A percentile compares a stretch with the other conserved stretches of the same genome.
Conservation (phyloP, 2,329 filamentous ascomycete species). For the Mycosphaerella arachidis region DNA sequence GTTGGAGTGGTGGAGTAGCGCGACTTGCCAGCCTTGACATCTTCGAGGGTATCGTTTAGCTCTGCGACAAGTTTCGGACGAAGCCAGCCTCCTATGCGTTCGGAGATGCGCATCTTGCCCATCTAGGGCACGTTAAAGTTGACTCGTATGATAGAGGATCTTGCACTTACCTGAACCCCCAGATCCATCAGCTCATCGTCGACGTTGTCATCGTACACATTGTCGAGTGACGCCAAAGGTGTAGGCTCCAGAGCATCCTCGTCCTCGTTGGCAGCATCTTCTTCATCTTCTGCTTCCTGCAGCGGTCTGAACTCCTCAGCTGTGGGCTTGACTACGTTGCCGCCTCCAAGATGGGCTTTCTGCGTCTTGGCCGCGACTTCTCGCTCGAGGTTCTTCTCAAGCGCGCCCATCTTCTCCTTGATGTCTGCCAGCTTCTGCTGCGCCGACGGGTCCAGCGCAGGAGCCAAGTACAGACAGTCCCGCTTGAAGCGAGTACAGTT, state of each 20-base stretch:
- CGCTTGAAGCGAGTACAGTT: slow-evolving; percentile 57
- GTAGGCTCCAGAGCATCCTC: slow-evolving; percentile 58
- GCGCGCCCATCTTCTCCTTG: slow-evolving; percentile 70
- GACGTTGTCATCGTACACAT: slow-evolving; percentile 61
- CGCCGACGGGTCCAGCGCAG: slow-evolving; percentile 63
- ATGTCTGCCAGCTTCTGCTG: slow-evolving; percentile 69
- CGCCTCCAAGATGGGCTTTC: slow-evolving; percentile 24
- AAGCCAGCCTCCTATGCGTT: slow-evolving; percentile 68
- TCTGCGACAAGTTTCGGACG: slow-evolving; percentile 67
- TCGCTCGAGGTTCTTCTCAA: slow-evolving; percentile 65
- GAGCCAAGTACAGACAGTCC: slow-evolving; percentile 60
- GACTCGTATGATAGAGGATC: not conserved
- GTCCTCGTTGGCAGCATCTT: slow-evolving; percentile 49
- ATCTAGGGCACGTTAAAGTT: slow-evolving; percentile 66
- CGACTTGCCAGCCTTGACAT: slow-evolving; percentile 28
- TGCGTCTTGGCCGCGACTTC: slow-evolving; percentile 53
- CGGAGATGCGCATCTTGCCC: slow-evolving; percentile 67
- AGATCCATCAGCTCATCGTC: slow-evolving; percentile 68
- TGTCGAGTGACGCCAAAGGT: slow-evolving; percentile 59
- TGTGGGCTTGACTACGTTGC: slow-evolving; percentile 19
- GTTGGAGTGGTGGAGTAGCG: slow-evolving; percentile 15
- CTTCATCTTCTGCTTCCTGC: slow-evolving; percentile 54
- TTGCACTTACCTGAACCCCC: slow-evolving; percentile 50
- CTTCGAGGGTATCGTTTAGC: slow-evolving; percentile 42
- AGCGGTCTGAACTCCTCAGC: slow-evolving; percentile 36